A percentile compares a stretch with the other conserved stretches of the same genome.
phyloP scores from a whole-genome alignment of 2,329 filamentous ascomycete species.

The Colletotrichum destructivum region DNA sequence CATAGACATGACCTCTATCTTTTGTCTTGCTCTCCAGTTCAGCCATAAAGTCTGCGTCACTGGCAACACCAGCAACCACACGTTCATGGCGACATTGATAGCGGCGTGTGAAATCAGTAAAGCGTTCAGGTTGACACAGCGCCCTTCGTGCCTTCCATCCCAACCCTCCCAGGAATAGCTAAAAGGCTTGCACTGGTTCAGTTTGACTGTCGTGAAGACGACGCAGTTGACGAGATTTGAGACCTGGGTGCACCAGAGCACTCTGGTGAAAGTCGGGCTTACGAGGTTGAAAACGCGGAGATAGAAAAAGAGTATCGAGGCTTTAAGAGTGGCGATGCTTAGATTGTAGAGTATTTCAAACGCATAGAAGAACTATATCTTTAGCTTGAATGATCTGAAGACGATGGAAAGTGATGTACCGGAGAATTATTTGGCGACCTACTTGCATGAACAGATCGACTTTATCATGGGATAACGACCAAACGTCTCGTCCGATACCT shows the following conservation, averaged over 20 bases:
- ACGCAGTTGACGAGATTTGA: background rate
- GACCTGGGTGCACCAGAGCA: background rate
- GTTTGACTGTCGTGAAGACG: background rate
- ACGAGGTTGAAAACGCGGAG: background rate
- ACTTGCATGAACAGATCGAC: background rate
- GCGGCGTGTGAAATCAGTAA: background rate
- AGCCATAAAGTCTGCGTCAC: background rate
- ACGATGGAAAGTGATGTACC: no score
- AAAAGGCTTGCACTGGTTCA: background rate
- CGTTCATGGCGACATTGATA: background rate
- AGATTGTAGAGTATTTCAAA: background rate
- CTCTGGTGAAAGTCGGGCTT: background rate
- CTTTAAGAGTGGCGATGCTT: background rate
- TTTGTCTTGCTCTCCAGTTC: background rate
- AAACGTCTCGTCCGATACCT: background rate
- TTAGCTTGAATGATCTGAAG: background rate
- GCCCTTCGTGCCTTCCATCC: background rate
- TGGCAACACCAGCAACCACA: background rate
- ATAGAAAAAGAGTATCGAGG: background rate
- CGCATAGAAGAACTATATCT: background rate
- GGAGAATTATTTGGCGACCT: background rate
- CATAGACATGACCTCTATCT: background rate
- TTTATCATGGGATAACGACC: background rate
- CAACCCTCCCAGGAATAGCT: background rate
- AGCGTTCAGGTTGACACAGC: background rate